Percentiles rank a stretch among this genome's conserved stretches.
phyloP scores from a whole-genome alignment of 2,329 filamentous ascomycete genomes.

The Ophiosphaerella korrae region DNA sequence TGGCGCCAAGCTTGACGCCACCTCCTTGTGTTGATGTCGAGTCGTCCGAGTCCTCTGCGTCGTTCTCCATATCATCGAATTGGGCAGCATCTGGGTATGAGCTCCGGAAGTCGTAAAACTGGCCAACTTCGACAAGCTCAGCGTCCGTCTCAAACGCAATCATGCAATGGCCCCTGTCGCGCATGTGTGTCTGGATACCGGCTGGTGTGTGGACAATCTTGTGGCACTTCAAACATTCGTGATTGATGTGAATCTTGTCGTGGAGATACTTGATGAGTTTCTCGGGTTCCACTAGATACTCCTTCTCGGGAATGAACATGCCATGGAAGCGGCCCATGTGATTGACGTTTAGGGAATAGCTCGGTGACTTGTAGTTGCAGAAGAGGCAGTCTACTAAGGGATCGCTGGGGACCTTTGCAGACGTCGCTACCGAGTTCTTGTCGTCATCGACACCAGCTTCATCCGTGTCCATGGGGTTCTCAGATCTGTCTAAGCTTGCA shows the following conservation, averaged over 20 bases:
- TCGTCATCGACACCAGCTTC: conserved; percentile 51
- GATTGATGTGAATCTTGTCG: conserved; percentile 76
- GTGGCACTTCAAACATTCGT: conserved; percentile 87
- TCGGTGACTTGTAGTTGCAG: conserved; percentile 85
- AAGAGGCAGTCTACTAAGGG: conserved; percentile 73
- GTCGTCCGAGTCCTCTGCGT: conserved; percentile 53
- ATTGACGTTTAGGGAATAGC: conserved; percentile 72
- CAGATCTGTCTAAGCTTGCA: conserved; percentile 52
- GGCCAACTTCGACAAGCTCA: conserved; percentile 91
- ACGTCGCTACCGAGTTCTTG: conserved; percentile 31
- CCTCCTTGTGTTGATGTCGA: conserved; percentile 52
- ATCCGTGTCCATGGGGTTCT: conserved; percentile 36
- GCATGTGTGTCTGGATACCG: conserved; percentile 94
- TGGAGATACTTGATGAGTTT: conserved; percentile 80
- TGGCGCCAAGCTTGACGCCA: conserved; percentile 73
- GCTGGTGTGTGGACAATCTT: conserved; percentile 78
- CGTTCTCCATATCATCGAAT: conserved; percentile 55
- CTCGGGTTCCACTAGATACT: conserved; percentile 80
- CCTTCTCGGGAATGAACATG: conserved; percentile 92
- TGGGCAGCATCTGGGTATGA: conserved; percentile 85
- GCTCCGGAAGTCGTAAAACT: conserved; percentile 95
- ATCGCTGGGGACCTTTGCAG: conserved; percentile 41
- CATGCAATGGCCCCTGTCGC: conserved; percentile 95
- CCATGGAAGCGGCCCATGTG: conserved; percentile 95
- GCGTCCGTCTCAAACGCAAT: conserved; percentile 88